Conservation (phyloP, 1,284 basidiomycete species). For the Ceraceosorus guamensis region DNA sequence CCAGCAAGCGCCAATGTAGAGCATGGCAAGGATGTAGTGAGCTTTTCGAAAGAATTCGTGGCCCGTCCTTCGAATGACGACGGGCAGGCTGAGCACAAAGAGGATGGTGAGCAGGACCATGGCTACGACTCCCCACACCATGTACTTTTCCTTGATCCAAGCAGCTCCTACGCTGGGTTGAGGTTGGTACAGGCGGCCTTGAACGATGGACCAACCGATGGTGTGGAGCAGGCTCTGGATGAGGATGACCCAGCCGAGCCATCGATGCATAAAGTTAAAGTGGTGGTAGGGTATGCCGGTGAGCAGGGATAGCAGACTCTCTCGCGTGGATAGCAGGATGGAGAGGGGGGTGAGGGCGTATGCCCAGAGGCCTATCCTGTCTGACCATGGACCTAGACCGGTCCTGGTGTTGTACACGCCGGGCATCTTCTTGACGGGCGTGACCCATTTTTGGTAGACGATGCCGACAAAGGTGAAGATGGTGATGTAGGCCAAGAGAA, state of each 20-base stretch:
- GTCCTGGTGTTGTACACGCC: constrained; percentile 14
- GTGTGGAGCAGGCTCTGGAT: constrained; percentile 13
- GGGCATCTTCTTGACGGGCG: constrained; percentile 14
- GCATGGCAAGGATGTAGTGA: constrained; percentile 18
- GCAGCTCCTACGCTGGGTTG: constrained; percentile 7
- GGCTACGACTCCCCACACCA: constrained; percentile 16
- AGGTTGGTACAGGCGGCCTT: constrained; percentile 16
- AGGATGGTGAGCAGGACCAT: constrained; percentile 12
- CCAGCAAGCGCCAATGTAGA: constrained; percentile 18
- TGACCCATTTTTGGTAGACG: constrained; percentile 10
- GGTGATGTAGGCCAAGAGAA: constrained; percentile 10
- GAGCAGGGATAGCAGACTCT: constrained; percentile 12
- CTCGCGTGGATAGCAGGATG: constrained; percentile 14
- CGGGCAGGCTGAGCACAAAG: constrained; percentile 9
- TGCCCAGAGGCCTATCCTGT: constrained; percentile 15
- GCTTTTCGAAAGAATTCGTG: constrained; percentile 20
- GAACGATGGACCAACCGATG: constrained; percentile 18
- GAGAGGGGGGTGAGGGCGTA: constrained; percentile 15
- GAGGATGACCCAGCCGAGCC: constrained; percentile 20
- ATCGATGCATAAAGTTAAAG: constrained; percentile 23
- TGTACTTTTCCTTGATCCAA: constrained; percentile 13
- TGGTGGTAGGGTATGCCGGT: constrained; percentile 20
- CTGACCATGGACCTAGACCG: constrained; percentile 14
- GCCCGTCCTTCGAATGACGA: constrained; percentile 7
- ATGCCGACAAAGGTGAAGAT: constrained; percentile 14